These are phyloP conservation scores for Fimicolochytrium jonesii DNA, from an alignment of 192 early-diverging fungal species.

Conservation along the genomic window DNA sequence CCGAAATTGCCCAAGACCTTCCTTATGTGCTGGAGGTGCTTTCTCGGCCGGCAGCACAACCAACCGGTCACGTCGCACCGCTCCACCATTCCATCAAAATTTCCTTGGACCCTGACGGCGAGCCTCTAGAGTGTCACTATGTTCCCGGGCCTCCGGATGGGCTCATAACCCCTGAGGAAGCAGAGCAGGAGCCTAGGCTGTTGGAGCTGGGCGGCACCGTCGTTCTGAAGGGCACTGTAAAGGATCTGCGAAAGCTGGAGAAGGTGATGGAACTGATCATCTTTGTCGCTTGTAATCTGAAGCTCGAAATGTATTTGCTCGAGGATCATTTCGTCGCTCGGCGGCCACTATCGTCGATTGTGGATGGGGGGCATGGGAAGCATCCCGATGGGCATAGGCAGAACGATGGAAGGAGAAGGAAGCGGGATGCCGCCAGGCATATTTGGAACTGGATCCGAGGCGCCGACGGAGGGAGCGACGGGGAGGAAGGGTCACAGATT, in stretches of 20 bases:
- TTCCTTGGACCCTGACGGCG: background rate
- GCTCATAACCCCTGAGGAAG: too few species aligned
- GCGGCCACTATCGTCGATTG: background rate
- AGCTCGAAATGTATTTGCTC: constrained; percentile 35
- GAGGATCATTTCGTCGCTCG: constrained; percentile 28
- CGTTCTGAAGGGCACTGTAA: constrained; percentile 15
- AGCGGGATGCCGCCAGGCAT: too few species aligned
- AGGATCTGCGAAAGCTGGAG: constrained; percentile 25
- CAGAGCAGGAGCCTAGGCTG: background rate
- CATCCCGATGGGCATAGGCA: background rate
- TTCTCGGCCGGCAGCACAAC: background rate
- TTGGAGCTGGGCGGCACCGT: constrained; percentile 30
- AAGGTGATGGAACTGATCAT: constrained; percentile 31
- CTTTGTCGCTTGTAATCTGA: constrained; percentile 32
- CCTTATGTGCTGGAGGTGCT: constrained; percentile 24
- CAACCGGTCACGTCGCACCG: background rate
- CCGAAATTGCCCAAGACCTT: constrained; percentile 29
- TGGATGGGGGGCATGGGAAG: background rate
- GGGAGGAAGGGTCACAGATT: background rate
- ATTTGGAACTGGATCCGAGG: constrained; percentile 19
- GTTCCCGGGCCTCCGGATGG: constrained; percentile 17
- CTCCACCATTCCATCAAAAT: constrained; percentile 16
- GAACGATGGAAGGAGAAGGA: background rate
- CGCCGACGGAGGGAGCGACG: background rate
- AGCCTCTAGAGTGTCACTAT: constrained; percentile 25